A percentile compares a stretch with the other conserved stretches of the same genome.
Evolutionary conservation across 2,329 filamentous ascomycete species (phyloP).

Genomic region (Purpureocillium takamizusanense): DNA sequence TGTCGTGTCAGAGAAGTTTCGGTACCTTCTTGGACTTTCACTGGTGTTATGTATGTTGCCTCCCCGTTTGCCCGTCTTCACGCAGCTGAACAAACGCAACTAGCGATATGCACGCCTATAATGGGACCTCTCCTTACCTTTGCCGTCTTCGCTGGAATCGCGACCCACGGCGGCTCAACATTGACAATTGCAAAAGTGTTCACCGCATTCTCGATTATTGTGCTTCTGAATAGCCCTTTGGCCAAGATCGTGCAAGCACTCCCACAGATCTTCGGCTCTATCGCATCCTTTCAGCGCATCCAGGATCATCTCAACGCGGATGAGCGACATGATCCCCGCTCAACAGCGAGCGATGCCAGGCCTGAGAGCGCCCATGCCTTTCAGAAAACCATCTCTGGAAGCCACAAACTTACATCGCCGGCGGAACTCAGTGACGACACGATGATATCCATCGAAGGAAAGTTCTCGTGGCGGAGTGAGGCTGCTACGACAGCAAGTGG

Average conservation of each 20-base stretch:
- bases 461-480: neutral
- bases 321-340: slow-evolving; percentile 5
- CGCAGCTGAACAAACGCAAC: neutral
- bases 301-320: slow-evolving; percentile 14
- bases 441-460: neutral
- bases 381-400: too few relatives aligned
- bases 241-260: slow-evolving; percentile 11
- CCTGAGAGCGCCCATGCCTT: too few relatives aligned
- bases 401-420: too few relatives aligned
- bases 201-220: slow-evolving; percentile 11
- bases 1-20: slow-evolving; percentile 11
- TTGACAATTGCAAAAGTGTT: slow-evolving; percentile 10
- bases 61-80: neutral
- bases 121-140: slow-evolving; percentile 10
- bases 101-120: neutral
- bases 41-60: slow-evolving; percentile 8
- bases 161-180: slow-evolving; percentile 1
- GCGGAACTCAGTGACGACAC: neutral
- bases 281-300: slow-evolving; percentile 15
- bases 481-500: too few relatives aligned
- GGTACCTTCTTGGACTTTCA: slow-evolving; percentile 9
- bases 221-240: slow-evolving; percentile 13
- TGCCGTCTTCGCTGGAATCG: slow-evolving; percentile 9
- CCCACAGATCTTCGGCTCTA: slow-evolving; percentile 8
- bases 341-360: too few relatives aligned